phyloP scores from a whole-genome alignment of 305 asterid species.

The Nicotiana rustica region DNA sequence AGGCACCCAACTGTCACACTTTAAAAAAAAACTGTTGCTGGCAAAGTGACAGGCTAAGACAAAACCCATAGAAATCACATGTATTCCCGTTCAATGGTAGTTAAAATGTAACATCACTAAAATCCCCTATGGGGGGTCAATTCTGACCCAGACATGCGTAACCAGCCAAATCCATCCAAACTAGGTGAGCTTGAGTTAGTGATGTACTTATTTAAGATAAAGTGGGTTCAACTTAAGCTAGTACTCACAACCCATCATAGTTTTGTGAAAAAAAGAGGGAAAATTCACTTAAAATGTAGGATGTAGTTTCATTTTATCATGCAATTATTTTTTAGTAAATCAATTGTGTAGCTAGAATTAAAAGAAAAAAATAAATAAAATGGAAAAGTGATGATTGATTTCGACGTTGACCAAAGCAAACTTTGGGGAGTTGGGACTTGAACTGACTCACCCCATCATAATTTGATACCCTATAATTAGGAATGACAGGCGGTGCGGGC shows the following conservation, averaged over 20 bases:
- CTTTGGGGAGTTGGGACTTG: not conserved
- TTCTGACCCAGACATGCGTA: too few species aligned
- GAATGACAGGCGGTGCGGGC: too few species aligned
- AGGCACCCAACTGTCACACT: slow-evolving; percentile 11
- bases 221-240: not conserved
- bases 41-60: not conserved
- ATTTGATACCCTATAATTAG: too few species aligned
- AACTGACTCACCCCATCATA: not conserved
- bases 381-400: not conserved
- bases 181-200: not conserved
- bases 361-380: not conserved
- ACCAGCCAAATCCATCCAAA: too few species aligned
- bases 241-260: not conserved
- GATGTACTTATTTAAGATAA: slow-evolving; percentile 8
- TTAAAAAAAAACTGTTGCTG: not conserved
- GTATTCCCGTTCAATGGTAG: not conserved
- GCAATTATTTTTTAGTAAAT: not conserved
- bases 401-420: not conserved
- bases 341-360: not conserved
- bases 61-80: not conserved
- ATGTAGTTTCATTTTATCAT: not conserved
- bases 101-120: not conserved
- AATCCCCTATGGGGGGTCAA: too few species aligned
- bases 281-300: not conserved
- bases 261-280: not conserved